phyloP scores from a whole-genome alignment of 352 stramenopile genomes.

The Phytopythium aichiense region DNA sequence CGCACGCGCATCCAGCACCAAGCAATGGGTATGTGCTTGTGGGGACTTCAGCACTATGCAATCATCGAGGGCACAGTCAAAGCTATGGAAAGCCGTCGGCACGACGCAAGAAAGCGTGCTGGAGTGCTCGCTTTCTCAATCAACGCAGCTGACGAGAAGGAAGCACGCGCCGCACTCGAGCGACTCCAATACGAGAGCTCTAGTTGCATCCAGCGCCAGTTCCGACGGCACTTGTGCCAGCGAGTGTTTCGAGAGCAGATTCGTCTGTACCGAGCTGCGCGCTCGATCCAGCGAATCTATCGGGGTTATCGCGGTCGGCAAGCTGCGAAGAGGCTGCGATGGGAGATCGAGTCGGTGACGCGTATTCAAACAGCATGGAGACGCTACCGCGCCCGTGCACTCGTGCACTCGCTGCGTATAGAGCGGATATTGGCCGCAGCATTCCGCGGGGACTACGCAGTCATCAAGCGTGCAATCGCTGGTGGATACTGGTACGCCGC shows the following conservation, averaged over 20 bases:
- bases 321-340: conserved; percentile 28
- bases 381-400: conserved; percentile 29
- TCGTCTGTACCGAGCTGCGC: conserved; percentile 33
- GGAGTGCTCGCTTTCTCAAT: conserved; percentile 17
- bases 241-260: conserved; percentile 34
- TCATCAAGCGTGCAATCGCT: conserved; percentile 50
- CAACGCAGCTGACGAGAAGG: conserved; percentile 22
- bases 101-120: neutral
- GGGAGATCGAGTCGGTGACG: conserved; percentile 35
- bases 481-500: conserved; percentile 43
- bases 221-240: conserved; percentile 51
- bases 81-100: conserved; percentile 21
- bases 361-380: conserved; percentile 61
- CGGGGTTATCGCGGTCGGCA: conserved; percentile 41
- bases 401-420: conserved; percentile 31
- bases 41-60: conserved; percentile 17
- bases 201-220: conserved; percentile 66
- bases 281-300: conserved; percentile 53
- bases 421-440: conserved; percentile 62
- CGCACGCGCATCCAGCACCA: conserved; percentile 29
- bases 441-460: conserved; percentile 73
- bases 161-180: conserved; percentile 32
- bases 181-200: conserved; percentile 35
- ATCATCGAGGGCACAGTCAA: conserved; percentile 27
- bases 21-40: conserved; percentile 23